phyloP scores from a whole-genome alignment of 352 stramenopile species.

The Saprolegnia diclina region DNA sequence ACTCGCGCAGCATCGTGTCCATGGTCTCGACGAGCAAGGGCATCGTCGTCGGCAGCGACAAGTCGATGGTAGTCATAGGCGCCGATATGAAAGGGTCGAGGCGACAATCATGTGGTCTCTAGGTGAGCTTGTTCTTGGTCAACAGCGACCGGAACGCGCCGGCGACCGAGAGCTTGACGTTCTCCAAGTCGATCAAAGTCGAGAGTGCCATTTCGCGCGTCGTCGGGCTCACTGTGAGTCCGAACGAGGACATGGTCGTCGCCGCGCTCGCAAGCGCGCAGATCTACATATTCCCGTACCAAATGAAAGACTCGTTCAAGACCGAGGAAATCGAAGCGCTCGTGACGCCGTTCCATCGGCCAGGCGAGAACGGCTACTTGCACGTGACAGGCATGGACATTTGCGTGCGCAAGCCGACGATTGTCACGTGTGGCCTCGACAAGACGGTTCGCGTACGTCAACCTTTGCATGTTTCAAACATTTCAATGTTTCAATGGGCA shows the following conservation, averaged over 20 bases:
- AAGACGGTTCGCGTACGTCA: conserved; percentile 55
- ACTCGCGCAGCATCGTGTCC: conserved; percentile 43
- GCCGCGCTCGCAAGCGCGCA: conserved; percentile 57
- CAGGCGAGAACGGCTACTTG: conserved; percentile 47
- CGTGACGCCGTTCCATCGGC: conserved; percentile 63
- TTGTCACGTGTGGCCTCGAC: conserved; percentile 87
- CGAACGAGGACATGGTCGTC: conserved; percentile 69
- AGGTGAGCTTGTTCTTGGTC: conserved; percentile 21
- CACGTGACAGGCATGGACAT: conserved; percentile 88
- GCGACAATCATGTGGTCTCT: background rate
- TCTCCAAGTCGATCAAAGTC: conserved; percentile 39
- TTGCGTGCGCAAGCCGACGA: conserved; percentile 87
- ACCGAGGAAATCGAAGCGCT: conserved; percentile 69
- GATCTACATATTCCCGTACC: conserved; percentile 69
- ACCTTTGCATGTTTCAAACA: background rate
- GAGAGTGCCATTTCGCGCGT: conserved; percentile 43
- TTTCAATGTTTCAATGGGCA: background rate
- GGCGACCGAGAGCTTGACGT: conserved; percentile 17
- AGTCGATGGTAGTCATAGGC: conserved; percentile 66
- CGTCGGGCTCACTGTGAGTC: conserved; percentile 56
- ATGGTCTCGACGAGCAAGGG: conserved; percentile 67
- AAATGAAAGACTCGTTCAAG: conserved; percentile 34
- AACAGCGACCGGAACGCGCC: conserved; percentile 17
- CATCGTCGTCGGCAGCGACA: conserved; percentile 68
- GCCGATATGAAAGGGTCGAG: background rate